Evolutionary conservation across 2,329 filamentous ascomycete species (phyloP).

Genomic region (Ambrosiella cleistominuta): DNA sequence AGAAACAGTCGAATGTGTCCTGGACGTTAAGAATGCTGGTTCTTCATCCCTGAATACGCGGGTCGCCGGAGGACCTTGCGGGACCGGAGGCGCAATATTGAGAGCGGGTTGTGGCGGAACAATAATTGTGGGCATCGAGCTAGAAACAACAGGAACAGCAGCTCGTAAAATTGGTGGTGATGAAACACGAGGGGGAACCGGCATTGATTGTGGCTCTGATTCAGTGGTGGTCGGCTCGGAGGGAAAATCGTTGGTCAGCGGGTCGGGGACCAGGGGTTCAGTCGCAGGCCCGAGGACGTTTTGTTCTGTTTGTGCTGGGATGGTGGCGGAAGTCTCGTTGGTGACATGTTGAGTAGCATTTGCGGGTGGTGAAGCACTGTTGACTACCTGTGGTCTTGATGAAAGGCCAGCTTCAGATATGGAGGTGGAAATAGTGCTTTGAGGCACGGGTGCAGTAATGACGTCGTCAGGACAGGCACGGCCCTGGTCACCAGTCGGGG

Average conservation of each 20-base stretch:
- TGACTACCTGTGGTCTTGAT: neutral
- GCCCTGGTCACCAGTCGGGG: neutral
- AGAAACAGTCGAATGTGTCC: neutral
- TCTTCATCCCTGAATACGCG: neutral
- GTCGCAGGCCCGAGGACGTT: too few species aligned
- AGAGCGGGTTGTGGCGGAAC: neutral
- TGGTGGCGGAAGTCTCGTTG: neutral
- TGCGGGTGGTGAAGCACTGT: neutral
- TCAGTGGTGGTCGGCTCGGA: neutral
- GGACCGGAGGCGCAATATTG: neutral
- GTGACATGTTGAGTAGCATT: neutral
- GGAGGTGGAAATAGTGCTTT: neutral
- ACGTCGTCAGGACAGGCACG: constrained; percentile 6
- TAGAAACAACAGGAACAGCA: neutral
- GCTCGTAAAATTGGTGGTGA: neutral
- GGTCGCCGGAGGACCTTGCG: neutral
- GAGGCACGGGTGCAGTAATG: neutral
- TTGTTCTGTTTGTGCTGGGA: neutral
- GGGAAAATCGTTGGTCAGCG: neutral
- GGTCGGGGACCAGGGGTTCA: neutral
- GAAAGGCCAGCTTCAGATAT: neutral
- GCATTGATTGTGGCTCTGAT: neutral
- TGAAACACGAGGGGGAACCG: neutral
- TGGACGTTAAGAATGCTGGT: neutral
- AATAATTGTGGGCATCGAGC: neutral